These are phyloP conservation scores for Ehretia macrophylla DNA, from an alignment of 257 asterid genomes.

Conservation along the genomic window DNA sequence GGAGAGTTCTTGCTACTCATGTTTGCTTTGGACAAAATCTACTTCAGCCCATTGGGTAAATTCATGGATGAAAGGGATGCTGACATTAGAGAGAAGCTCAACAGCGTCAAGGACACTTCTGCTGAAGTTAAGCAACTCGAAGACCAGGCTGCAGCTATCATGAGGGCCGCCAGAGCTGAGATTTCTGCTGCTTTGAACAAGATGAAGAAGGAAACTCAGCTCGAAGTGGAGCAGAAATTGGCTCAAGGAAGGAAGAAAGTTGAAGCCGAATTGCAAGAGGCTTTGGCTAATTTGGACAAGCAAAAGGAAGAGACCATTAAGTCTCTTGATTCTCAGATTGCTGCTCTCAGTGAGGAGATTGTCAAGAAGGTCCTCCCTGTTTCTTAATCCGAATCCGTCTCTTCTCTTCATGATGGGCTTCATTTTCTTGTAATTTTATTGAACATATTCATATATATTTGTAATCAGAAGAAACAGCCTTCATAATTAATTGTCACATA, in stretches of 20 bases:
- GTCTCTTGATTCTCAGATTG: slow-evolving; percentile 85
- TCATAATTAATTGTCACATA: not conserved
- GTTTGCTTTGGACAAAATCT: slow-evolving; percentile 88
- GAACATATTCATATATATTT: not conserved
- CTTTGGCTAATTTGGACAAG: slow-evolving; percentile 55
- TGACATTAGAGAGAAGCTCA: slow-evolving; percentile 59
- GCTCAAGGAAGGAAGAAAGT: slow-evolving; percentile 81
- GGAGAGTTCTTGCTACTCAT: slow-evolving; percentile 68
- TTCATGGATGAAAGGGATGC: slow-evolving; percentile 95
- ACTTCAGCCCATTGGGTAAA: slow-evolving; percentile 74
- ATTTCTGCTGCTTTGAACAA: slow-evolving; percentile 78
- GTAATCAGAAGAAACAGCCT: too few species aligned
- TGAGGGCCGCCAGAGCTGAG: slow-evolving; percentile 95
- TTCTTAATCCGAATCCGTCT: slow-evolving; percentile 36
- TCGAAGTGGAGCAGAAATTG: slow-evolving; percentile 72
- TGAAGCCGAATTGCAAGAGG: slow-evolving; percentile 84
- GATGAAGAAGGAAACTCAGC: slow-evolving; percentile 93
- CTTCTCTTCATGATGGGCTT: not conserved
- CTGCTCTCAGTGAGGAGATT: slow-evolving; percentile 70
- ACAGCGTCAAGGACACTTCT: slow-evolving; percentile 88
- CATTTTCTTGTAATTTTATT: slow-evolving; percentile 1
- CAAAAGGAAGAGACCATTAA: slow-evolving; percentile 79
- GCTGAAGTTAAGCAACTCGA: slow-evolving; percentile 82
- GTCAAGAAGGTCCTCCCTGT: slow-evolving; percentile 90
- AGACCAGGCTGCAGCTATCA: slow-evolving; percentile 66